Conservation (phyloP, 2,329 filamentous ascomycete genomes). For the Metarhizium anisopliae region DNA sequence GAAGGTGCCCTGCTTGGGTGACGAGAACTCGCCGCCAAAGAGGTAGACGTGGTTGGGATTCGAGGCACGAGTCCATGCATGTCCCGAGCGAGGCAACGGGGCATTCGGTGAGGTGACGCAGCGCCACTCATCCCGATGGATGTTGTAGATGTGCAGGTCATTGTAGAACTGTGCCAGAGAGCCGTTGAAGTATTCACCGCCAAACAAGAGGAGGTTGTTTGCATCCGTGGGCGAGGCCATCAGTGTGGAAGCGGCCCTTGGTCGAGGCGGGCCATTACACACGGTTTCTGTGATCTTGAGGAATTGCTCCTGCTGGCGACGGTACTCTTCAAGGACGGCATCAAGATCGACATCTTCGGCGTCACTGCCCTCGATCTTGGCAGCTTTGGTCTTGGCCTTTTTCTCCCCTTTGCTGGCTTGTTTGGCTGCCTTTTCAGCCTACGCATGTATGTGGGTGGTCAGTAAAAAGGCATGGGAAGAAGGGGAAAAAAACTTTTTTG, state of each 20-base stretch:
- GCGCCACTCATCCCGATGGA: slow-evolving; percentile 83
- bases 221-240: slow-evolving; percentile 77
- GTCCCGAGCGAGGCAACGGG: slow-evolving; percentile 80
- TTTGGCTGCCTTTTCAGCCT: slow-evolving; percentile 62
- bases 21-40: slow-evolving; percentile 94
- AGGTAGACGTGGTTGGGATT: slow-evolving; percentile 81
- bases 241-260: slow-evolving; percentile 72
- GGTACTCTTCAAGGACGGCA: slow-evolving; percentile 85
- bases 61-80: slow-evolving; percentile 87
- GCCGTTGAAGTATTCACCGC: slow-evolving; percentile 93
- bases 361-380: slow-evolving; percentile 73
- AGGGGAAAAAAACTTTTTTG: neutral
- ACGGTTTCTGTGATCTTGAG: slow-evolving; percentile 83
- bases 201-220: slow-evolving; percentile 85
- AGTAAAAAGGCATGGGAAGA: neutral
- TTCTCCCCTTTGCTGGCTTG: slow-evolving; percentile 87
- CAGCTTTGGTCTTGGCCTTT: slow-evolving; percentile 62
- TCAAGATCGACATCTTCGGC: slow-evolving; percentile 90
- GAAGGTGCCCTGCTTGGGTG: slow-evolving; percentile 94
- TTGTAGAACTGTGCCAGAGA: slow-evolving; percentile 67
- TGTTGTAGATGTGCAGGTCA: slow-evolving; percentile 61
- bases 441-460: slow-evolving; percentile 9
- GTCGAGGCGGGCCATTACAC: slow-evolving; percentile 60
- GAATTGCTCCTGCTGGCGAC: slow-evolving; percentile 86
- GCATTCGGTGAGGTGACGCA: slow-evolving; percentile 85